Evolutionary conservation across 129 eudicot species (phyloP).

Genomic region (Flaveria linearis): DNA sequence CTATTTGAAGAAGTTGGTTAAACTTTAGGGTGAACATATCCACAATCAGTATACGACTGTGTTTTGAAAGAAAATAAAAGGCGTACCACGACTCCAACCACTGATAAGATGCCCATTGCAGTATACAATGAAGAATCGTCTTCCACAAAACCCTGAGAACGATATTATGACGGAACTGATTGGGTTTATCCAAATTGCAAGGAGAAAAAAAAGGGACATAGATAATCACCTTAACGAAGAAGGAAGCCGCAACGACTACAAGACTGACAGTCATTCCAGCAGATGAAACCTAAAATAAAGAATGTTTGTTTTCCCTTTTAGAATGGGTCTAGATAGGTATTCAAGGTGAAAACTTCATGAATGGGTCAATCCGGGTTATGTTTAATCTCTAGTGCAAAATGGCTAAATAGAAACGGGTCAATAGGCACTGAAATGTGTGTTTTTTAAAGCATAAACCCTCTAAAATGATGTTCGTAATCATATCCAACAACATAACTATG

Average conservation of each 20-base stretch:
- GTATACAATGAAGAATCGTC: constrained; percentile 52
- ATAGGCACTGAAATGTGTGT: background rate
- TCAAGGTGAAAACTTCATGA: background rate
- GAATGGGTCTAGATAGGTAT: background rate
- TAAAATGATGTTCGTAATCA: background rate
- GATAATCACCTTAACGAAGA: constrained; percentile 67
- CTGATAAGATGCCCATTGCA: constrained; percentile 67
- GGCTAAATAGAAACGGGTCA: background rate
- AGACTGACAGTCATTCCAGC: constrained; percentile 85
- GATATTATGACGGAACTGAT: background rate
- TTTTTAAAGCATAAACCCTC: background rate
- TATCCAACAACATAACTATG: background rate
- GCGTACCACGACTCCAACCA: constrained; percentile 91
- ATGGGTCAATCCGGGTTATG: background rate
- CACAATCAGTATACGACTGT: background rate
- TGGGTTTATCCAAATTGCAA: constrained; percentile 1
- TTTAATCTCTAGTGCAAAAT: background rate
- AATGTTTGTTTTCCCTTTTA: background rate
- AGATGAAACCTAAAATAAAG: constrained; percentile 64
- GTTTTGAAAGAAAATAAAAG: background rate
- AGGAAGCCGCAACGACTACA: constrained; percentile 65
- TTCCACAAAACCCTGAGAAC: constrained; percentile 52
- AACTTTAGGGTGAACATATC: background rate
- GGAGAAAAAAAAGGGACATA: background rate
- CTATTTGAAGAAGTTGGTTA: constrained; percentile 39